Base-by-base conservation (phyloP, 768 basidiomycete species). In the Termitomyces sp. region DNA sequence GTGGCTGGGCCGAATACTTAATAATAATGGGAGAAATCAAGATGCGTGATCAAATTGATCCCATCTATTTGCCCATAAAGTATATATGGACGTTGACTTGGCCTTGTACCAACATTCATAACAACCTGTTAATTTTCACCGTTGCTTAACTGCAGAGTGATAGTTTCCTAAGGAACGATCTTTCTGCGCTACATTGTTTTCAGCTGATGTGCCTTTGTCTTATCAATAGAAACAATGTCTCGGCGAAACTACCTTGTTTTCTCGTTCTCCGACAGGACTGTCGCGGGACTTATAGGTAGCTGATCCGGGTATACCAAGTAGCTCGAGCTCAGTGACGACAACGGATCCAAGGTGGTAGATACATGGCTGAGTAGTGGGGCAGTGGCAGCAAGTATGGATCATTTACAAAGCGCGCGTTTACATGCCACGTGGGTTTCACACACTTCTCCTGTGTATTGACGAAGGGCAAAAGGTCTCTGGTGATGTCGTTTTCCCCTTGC, bases 21-120 rank as follows among this genome's bases (percentile, higher is more conserved):
- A 7, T 34, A 35, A 15, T 35, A 17, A 15, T 47, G n/a, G 32
- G 22, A 5, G 15, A 11, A 32, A 46, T 46, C 45, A 46, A 46
- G 45, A 21, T 26, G 43, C 15, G 32, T 37, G 54, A 55, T 55
- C 54, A 49, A 48, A 22, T 49, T 55, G 54, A 55, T 55, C 45
- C 54, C 54, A 55, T 55, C 54, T 49, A 12, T 22, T 35, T 48
- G 3, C 47, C 19, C 21, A 32, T 47, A 7, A 22, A 9, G 22
- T 15, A 48, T 47, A 14, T 34, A 34, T 34, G n/a, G 28, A 17
- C n/a, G 19, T 11, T 3, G 19, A 41, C 40, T 9, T 24, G 34
- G 6, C 5, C 32, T 35, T 48, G n/a, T 35, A 32, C 45, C 19
- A 19, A 42, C 40, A 6, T 38, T 17, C 1, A 6, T n/a, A n/a